Conservation (phyloP, 2,329 filamentous ascomycete genomes). For the Drechslera avenae region DNA sequence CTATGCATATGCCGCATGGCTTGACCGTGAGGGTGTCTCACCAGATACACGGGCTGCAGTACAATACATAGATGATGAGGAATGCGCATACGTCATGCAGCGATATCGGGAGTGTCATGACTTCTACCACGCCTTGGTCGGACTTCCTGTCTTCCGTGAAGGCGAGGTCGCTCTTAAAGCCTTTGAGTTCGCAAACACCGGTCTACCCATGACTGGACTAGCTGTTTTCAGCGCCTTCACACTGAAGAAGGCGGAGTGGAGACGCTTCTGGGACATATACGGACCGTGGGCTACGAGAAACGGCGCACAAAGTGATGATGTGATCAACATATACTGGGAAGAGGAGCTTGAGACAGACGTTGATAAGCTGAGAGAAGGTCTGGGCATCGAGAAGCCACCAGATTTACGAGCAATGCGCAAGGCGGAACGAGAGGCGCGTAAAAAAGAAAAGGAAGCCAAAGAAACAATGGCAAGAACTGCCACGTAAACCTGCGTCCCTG, state of each 20-base stretch:
- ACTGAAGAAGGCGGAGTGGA: slow-evolving; percentile 66
- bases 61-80: slow-evolving; percentile 89
- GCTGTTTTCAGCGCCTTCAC: slow-evolving; percentile 74
- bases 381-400: slow-evolving; percentile 87
- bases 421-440: slow-evolving; percentile 70
- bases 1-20: slow-evolving; percentile 81
- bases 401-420: slow-evolving; percentile 80
- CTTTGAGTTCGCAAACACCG: slow-evolving; percentile 94
- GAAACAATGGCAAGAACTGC: slow-evolving; percentile 30
- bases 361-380: slow-evolving; percentile 69
- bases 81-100: slow-evolving; percentile 98
- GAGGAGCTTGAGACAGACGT: slow-evolving; percentile 87
- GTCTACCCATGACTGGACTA: slow-evolving; percentile 92
- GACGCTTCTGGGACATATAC: slow-evolving; percentile 74
- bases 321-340: slow-evolving; percentile 99
- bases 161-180: slow-evolving; percentile 97
- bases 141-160: slow-evolving; percentile 88
- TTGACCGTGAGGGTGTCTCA: slow-evolving; percentile 91
- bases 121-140: slow-evolving; percentile 95
- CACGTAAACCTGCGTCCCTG: slow-evolving; percentile 18
- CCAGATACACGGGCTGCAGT: slow-evolving; percentile 85
- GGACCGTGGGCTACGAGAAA: slow-evolving; percentile 90
- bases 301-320: slow-evolving; percentile 73
- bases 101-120: slow-evolving; percentile 97
- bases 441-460: slow-evolving; percentile 62